Conservation (phyloP, 208 protist genomes). For the Ichthyophonus hoferi region DNA sequence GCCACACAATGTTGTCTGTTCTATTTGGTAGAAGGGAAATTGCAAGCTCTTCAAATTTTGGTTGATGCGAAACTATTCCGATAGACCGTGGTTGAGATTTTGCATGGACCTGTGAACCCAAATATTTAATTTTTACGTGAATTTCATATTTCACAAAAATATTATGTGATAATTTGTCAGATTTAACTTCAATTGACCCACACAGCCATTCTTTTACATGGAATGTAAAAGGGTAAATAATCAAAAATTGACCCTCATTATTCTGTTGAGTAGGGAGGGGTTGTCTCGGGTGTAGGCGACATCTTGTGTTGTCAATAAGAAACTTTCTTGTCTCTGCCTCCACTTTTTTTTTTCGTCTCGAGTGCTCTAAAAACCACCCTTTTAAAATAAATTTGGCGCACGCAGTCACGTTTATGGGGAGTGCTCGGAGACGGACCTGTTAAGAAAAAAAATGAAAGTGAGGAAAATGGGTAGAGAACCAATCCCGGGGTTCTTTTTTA, state of each 20-base stretch:
- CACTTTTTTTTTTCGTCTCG: not conserved
- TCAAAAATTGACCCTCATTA: not conserved
- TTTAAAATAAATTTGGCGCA: not conserved
- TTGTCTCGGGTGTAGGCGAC: not conserved
- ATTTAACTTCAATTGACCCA: not conserved
- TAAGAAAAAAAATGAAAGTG: not conserved
- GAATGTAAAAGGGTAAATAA: not conserved
- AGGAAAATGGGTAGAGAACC: not conserved
- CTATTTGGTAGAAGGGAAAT: not conserved
- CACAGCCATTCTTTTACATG: not conserved
- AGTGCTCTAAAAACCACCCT: not conserved
- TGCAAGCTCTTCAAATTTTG: not conserved
- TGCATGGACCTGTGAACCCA: not conserved
- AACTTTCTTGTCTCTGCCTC: not conserved
- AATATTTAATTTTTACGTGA: not conserved
- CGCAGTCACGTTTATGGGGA: not conserved
- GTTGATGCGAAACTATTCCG: not conserved
- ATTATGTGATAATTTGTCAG: not conserved
- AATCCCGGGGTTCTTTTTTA: no score
- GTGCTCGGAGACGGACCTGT: not conserved
- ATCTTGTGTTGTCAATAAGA: not conserved
- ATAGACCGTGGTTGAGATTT: not conserved
- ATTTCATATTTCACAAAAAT: not conserved
- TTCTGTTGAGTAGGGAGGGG: not conserved
- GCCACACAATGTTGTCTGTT: not conserved